phyloP scores from a whole-genome alignment of 352 stramenopile species.

The Phytopythium montanum region DNA sequence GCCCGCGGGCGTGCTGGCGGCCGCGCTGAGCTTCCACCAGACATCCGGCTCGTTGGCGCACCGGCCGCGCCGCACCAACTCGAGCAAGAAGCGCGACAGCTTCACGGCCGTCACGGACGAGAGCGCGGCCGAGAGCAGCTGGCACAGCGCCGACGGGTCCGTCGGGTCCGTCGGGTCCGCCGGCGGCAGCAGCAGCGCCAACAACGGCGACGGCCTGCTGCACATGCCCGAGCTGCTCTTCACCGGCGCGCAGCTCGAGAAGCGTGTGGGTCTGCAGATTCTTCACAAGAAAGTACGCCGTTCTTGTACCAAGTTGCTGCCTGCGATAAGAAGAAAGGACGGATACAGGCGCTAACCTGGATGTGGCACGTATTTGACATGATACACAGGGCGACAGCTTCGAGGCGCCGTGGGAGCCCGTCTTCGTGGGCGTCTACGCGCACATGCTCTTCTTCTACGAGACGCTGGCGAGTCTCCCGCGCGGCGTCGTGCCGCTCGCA shows the following conservation, averaged over 20 bases:
- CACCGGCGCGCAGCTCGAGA: slow-evolving; percentile 40
- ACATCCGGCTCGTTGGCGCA: background rate
- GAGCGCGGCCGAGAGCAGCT: slow-evolving; percentile 8
- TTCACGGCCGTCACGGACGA: slow-evolving; percentile 7
- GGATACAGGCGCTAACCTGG: background rate
- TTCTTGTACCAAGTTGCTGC: too few species aligned
- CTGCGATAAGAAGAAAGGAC: too few species aligned
- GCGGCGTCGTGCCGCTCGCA: slow-evolving; percentile 45
- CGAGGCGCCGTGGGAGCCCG: slow-evolving; percentile 54
- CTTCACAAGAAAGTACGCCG: slow-evolving; percentile 60
- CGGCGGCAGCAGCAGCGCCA: slow-evolving; percentile 9
- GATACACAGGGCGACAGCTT: slow-evolving; percentile 49
- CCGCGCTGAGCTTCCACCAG: slow-evolving; percentile 11
- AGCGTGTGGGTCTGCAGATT: slow-evolving; percentile 32
- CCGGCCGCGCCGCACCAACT: slow-evolving; percentile 7
- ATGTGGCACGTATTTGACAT: too few species aligned
- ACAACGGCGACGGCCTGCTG: slow-evolving; percentile 8
- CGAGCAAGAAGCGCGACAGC: slow-evolving; percentile 6
- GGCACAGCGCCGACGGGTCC: slow-evolving; percentile 14
- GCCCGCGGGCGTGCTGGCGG: background rate
- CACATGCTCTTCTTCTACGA: slow-evolving; percentile 68
- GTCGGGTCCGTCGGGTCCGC: too few species aligned
- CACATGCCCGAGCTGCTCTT: slow-evolving; percentile 43
- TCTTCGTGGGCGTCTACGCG: slow-evolving; percentile 58
- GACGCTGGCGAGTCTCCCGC: slow-evolving; percentile 39